Percentiles rank a stretch among this genome's conserved stretches.
Conservation (phyloP, 73 alveolate species). For the Breviolum minutum region DNA sequence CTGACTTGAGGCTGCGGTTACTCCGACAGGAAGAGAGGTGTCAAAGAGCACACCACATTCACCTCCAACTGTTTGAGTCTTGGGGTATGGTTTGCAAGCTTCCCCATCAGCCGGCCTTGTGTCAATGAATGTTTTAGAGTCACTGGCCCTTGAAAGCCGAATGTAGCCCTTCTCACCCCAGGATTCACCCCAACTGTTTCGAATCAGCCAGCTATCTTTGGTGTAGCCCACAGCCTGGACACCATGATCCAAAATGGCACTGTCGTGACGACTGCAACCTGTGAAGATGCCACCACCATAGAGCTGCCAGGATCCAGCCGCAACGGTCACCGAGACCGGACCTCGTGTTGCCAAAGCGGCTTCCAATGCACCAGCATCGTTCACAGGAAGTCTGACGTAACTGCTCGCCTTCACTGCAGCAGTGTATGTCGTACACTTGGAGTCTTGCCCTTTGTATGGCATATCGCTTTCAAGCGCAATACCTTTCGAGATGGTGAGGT, state of each 20-base stretch:
- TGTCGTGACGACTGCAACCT: conserved; percentile 60
- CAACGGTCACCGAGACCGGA: conserved; percentile 79
- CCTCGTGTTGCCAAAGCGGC: conserved; percentile 66
- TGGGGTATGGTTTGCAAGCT: conserved; percentile 91
- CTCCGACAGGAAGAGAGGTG: conserved; percentile 67
- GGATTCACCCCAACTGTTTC: conserved; percentile 78
- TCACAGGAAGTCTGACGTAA: conserved; percentile 55
- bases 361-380: conserved; percentile 59
- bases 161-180: conserved; percentile 94
- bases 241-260: conserved; percentile 68
- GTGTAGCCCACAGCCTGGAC: conserved; percentile 89
- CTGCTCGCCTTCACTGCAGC: conserved; percentile 67
- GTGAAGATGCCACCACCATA: conserved; percentile 82
- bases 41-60: conserved; percentile 90
- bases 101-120: conserved; percentile 71
- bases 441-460: conserved; percentile 75
- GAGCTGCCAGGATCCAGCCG: conserved; percentile 82
- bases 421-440: conserved; percentile 17
- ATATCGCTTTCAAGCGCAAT: conserved; percentile 58
- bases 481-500: conserved; percentile 69
- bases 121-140: conserved; percentile 51
- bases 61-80: conserved; percentile 82
- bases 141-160: conserved; percentile 83
- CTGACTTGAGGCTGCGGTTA: conserved; percentile 28
- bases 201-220: conserved; percentile 61